These are phyloP conservation scores for Cystobasidium slooffiae DNA, from an alignment of 1,284 basidiomycete species.

Conservation along the genomic window DNA sequence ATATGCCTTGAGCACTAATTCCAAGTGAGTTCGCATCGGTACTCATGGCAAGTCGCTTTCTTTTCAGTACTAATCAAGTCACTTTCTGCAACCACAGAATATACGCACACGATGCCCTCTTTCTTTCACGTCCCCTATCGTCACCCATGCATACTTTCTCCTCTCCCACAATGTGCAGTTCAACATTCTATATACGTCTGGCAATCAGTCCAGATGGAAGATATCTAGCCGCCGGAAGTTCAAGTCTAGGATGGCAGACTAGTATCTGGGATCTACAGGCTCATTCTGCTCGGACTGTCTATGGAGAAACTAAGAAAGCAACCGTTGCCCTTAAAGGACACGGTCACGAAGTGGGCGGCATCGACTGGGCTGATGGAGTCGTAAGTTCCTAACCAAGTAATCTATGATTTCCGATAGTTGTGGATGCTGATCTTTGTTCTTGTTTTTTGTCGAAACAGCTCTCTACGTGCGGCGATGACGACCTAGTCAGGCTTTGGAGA, in stretches of 20 bases:
- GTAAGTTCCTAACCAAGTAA: neutral
- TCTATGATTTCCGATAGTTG: neutral
- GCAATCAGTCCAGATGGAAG: constrained; percentile 50
- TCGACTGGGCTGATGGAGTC: constrained; percentile 49
- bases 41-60: neutral
- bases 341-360: constrained; percentile 47
- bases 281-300: constrained; percentile 10
- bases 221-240: constrained; percentile 49
- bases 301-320: constrained; percentile 36
- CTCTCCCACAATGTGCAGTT: constrained; percentile 28
- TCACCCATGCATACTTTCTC: constrained; percentile 44
- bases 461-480: constrained; percentile 49
- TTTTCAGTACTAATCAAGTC: no score
- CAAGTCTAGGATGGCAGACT: constrained; percentile 21
- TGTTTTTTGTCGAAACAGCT: constrained; percentile 38
- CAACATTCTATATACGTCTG: constrained; percentile 51
- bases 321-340: constrained; percentile 45
- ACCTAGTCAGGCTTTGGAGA: constrained; percentile 48
- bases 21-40: constrained; percentile 41
- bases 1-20: constrained; percentile 50
- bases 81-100: constrained; percentile 42
- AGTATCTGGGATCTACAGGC: constrained; percentile 31
- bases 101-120: constrained; percentile 47
- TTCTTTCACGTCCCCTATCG: constrained; percentile 46
- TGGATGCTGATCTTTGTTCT: neutral